These are phyloP conservation scores for Glomus cerebriforme DNA, from an alignment of 192 early-diverging fungal genomes.

Conservation along the genomic window DNA sequence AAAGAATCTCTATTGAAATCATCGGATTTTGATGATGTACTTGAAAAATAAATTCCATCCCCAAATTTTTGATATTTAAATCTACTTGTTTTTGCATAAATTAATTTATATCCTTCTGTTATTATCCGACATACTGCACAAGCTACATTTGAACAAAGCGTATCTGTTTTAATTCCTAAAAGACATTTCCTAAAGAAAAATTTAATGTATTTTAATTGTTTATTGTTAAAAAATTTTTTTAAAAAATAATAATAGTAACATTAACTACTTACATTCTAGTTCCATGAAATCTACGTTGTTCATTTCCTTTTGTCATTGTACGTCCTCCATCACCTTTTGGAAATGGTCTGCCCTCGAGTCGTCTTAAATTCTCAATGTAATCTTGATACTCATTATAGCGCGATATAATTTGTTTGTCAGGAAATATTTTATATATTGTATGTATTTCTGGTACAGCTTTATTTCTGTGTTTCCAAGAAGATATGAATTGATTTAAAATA, in stretches of 20 bases:
- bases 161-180: neutral
- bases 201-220: neutral
- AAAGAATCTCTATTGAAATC: slow-evolving; percentile 11
- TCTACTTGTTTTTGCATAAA: neutral
- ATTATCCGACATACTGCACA: slow-evolving; percentile 31
- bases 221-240: neutral
- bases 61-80: slow-evolving; percentile 26
- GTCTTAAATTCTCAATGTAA: slow-evolving; percentile 5
- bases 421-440: slow-evolving; percentile 25
- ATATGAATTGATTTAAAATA: slow-evolving; percentile 29
- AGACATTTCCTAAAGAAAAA: neutral
- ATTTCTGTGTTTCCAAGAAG: slow-evolving; percentile 20
- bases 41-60: slow-evolving; percentile 31
- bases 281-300: slow-evolving; percentile 36
- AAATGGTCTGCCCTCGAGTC: slow-evolving; percentile 16
- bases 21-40: slow-evolving; percentile 33
- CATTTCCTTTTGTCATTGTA: slow-evolving; percentile 31
- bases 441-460: slow-evolving; percentile 15
- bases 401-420: neutral
- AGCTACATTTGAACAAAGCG: neutral
- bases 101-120: slow-evolving; percentile 1
- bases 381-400: slow-evolving; percentile 28
- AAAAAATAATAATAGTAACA: neutral
- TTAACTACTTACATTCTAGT: slow-evolving; percentile 15
- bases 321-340: slow-evolving; percentile 26